These are phyloP conservation scores for Serendipita vermifera DNA, from an alignment of 768 basidiomycete genomes.

Conservation along the genomic window DNA sequence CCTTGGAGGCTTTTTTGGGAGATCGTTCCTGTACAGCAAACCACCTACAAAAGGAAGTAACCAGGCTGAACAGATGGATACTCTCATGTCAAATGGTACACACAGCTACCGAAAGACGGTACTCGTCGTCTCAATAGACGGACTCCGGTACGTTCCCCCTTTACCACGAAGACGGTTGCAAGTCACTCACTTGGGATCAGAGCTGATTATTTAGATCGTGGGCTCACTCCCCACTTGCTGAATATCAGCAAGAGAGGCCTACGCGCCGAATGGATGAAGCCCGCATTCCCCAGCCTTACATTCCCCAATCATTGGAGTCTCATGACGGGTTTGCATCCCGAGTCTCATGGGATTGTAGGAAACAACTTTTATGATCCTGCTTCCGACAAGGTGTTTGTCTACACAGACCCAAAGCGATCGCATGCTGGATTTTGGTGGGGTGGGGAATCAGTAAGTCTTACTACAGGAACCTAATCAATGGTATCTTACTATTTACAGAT, in stretches of 20 bases:
- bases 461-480: conserved; percentile 10
- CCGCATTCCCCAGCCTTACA: conserved; percentile 56
- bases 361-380: conserved; percentile 89
- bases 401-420: conserved; percentile 45
- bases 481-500: conserved; percentile 35
- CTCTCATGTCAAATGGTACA: conserved; percentile 56
- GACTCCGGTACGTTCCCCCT: conserved; percentile 43
- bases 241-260: conserved; percentile 70
- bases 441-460: conserved; percentile 68
- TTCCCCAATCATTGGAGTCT: conserved; percentile 79
- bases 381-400: conserved; percentile 51
- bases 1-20: not conserved
- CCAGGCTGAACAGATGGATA: not conserved
- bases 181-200: conserved; percentile 26
- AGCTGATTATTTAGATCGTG: conserved; percentile 77
- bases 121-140: conserved; percentile 77
- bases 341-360: conserved; percentile 83
- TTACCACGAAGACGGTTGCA: conserved; percentile 10
- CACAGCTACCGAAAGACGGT: conserved; percentile 72
- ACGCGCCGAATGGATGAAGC: conserved; percentile 76
- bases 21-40: not conserved
- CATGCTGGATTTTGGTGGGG: conserved; percentile 73
- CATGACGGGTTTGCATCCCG: conserved; percentile 81
- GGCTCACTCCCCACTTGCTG: conserved; percentile 70
- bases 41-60: not conserved